A percentile compares a stretch with the other conserved stretches of the same genome.
Conservation (phyloP, 208 protist species). For the Trichomonas vaginalis region DNA sequence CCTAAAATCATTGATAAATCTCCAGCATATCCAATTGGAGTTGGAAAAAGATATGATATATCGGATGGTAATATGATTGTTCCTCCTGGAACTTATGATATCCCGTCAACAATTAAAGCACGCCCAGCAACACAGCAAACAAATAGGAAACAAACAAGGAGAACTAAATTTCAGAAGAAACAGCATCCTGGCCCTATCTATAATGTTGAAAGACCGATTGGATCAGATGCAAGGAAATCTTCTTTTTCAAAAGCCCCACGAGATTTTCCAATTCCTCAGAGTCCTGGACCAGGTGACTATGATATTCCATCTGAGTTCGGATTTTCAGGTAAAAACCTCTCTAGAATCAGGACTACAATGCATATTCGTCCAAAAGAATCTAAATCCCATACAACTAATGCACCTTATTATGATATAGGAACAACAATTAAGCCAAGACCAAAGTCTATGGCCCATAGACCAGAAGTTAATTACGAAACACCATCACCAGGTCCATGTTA, state of each 20-base stretch:
- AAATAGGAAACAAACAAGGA: neutral
- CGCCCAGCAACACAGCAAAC: neutral
- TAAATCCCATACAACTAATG: neutral
- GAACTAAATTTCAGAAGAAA: neutral
- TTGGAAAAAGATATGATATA: neutral
- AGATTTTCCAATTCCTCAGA: neutral
- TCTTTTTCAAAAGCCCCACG: neutral
- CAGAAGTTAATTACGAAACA: neutral
- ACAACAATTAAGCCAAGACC: neutral
- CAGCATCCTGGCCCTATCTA: neutral
- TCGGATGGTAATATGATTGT: neutral
- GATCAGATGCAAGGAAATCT: neutral
- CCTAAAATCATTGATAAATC: neutral
- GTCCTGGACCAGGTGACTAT: neutral
- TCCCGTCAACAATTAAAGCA: neutral
- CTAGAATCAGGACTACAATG: neutral
- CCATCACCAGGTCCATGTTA: neutral
- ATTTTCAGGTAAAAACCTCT: neutral
- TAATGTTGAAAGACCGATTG: neutral
- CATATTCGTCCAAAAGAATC: neutral
- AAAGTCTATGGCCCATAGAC: neutral
- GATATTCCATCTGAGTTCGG: neutral
- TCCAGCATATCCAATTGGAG: neutral
- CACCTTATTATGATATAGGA: conserved; percentile 7
- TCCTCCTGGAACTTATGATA: neutral